phyloP scores from a whole-genome alignment of 2,329 filamentous ascomycete genomes.

The Microdochium paspali region DNA sequence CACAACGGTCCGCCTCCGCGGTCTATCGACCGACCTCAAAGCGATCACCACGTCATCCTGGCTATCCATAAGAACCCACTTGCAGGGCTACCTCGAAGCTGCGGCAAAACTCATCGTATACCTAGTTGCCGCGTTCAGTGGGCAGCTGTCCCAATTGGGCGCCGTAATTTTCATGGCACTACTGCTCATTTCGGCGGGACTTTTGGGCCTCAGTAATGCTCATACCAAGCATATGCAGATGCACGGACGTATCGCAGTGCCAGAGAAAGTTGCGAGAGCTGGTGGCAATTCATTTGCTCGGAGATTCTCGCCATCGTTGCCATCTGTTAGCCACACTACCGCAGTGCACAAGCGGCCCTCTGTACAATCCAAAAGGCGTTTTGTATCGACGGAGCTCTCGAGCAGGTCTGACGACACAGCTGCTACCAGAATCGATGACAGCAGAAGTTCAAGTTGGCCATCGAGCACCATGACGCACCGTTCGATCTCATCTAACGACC shows the following conservation, averaged over 20 bases:
- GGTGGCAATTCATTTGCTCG: too few relatives aligned
- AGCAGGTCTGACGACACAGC: too few relatives aligned
- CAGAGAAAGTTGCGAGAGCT: conserved; percentile 3
- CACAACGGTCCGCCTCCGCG: conserved; percentile 41
- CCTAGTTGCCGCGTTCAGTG: conserved; percentile 42
- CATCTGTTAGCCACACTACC: too few relatives aligned
- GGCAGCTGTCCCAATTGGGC: conserved; percentile 43
- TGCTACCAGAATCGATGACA: conserved; percentile 7
- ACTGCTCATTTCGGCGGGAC: conserved; percentile 39
- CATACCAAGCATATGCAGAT: conserved; percentile 36
- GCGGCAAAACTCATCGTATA: conserved; percentile 48
- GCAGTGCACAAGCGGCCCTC: too few relatives aligned
- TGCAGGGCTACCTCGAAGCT: conserved; percentile 42
- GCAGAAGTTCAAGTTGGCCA: conserved; percentile 10
- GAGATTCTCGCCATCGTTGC: too few relatives aligned
- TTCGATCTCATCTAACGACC: conserved; percentile 8
- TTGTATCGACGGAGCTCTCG: too few relatives aligned
- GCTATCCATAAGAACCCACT: conserved; percentile 39
- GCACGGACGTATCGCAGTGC: conserved; percentile 35
- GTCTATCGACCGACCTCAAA: conserved; percentile 44
- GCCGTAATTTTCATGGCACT: conserved; percentile 40
- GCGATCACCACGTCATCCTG: conserved; percentile 49
- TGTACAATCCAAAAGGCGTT: too few relatives aligned
- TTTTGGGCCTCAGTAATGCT: conserved; percentile 45
- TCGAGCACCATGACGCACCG: conserved; percentile 6